Conservation (phyloP, 768 basidiomycete genomes). For the Lepiota brunneoincarnata region DNA sequence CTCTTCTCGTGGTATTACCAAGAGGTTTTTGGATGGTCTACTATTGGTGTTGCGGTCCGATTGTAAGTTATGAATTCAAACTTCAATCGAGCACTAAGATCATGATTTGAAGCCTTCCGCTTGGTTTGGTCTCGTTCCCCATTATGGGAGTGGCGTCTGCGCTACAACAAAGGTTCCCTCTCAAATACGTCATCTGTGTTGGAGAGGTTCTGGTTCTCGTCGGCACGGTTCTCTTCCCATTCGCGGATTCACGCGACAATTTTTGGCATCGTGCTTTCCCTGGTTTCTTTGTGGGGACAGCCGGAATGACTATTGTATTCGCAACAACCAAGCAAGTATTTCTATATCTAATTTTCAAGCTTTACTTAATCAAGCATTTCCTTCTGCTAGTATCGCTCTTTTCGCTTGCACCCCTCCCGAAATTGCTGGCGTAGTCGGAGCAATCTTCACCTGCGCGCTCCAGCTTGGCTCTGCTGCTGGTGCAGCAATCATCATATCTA, state of each 20-base stretch:
- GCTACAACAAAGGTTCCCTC: constrained; percentile 28
- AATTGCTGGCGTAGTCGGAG: constrained; percentile 53
- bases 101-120: constrained; percentile 30
- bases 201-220: constrained; percentile 36
- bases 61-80: constrained; percentile 27
- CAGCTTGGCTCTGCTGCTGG: constrained; percentile 53
- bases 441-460: constrained; percentile 52
- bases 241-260: constrained; percentile 33
- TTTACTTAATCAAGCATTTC: background rate
- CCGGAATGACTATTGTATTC: constrained; percentile 43
- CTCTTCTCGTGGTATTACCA: constrained; percentile 39
- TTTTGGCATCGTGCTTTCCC: constrained; percentile 52
- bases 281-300: constrained; percentile 45
- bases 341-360: too few species aligned
- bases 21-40: constrained; percentile 38
- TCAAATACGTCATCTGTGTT: constrained; percentile 44
- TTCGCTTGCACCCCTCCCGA: constrained; percentile 44
- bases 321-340: constrained; percentile 45
- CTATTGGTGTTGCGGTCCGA: constrained; percentile 35
- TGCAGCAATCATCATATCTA: constrained; percentile 44
- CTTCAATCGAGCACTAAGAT: constrained; percentile 5
- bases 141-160: constrained; percentile 37
- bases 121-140: constrained; percentile 36
- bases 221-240: constrained; percentile 39
- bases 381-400: constrained; percentile 40